These are phyloP conservation scores for Bauhinia variegata DNA, from an alignment of 306 rosid genomes.

Conservation along the genomic window DNA sequence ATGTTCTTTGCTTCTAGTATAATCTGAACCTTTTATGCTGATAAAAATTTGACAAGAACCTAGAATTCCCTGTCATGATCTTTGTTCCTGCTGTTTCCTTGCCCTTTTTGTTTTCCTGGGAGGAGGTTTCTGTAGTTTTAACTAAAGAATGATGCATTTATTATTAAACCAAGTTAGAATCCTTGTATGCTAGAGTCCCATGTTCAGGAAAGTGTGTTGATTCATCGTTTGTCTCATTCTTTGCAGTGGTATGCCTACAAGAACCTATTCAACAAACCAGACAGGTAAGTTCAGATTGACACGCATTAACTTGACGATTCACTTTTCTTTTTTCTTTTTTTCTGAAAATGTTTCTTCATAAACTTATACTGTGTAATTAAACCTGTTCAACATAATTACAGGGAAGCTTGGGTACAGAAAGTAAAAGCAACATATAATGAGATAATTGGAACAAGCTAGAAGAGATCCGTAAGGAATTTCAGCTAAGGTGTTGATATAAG, in stretches of 20 bases:
- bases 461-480: conserved; percentile 32
- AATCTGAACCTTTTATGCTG: conserved; percentile 6
- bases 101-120: neutral
- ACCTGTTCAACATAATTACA: conserved; percentile 39
- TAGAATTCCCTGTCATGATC: neutral
- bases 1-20: conserved; percentile 20
- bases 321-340: too few relatives aligned
- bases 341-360: neutral
- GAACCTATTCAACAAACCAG: conserved; percentile 77
- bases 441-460: conserved; percentile 75
- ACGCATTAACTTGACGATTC: neutral
- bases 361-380: neutral
- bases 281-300: conserved; percentile 50
- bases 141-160: conserved; percentile 6
- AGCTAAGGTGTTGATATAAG: conserved; percentile 42
- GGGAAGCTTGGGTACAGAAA: conserved; percentile 71
- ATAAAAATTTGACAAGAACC: neutral
- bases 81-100: neutral
- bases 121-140: neutral
- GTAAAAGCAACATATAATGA: conserved; percentile 63
- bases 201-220: neutral
- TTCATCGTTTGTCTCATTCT: conserved; percentile 4
- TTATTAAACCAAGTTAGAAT: neutral
- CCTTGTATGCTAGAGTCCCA: neutral
- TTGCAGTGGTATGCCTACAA: conserved; percentile 91